Evolutionary conservation across 805 yeast genomes (phyloP).

Genomic region (Metschnikowia rubicola): DNA sequence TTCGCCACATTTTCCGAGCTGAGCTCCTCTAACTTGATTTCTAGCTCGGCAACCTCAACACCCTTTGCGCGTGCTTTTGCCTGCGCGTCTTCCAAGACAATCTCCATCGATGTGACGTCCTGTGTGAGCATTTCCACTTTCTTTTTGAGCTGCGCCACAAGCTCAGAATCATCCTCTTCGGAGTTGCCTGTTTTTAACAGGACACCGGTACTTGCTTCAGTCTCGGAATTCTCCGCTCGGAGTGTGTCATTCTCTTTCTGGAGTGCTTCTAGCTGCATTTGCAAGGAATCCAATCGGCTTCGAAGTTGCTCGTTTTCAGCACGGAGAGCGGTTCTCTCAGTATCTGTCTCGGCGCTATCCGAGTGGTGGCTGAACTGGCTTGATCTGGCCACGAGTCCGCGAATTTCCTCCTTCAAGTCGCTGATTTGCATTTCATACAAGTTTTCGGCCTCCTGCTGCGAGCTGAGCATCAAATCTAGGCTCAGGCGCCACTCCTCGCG

Average conservation of each 20-base stretch:
- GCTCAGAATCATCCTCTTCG: constrained; percentile 1
- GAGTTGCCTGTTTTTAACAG: background rate
- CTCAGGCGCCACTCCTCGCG: constrained; percentile 58
- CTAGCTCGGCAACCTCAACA: constrained; percentile 13
- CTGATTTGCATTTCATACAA: constrained; percentile 46
- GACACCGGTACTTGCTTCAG: background rate
- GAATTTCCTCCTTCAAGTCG: constrained; percentile 26
- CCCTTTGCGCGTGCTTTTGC: constrained; percentile 13
- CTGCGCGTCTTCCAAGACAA: constrained; percentile 15
- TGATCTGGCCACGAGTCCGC: background rate
- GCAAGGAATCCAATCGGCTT: background rate
- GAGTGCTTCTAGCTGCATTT: background rate
- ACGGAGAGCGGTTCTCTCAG: background rate
- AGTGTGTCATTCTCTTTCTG: background rate
- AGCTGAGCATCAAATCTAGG: constrained; percentile 51
- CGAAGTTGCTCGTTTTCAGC: constrained; percentile 1
- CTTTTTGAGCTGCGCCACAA: constrained; percentile 7
- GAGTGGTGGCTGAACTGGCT: background rate
- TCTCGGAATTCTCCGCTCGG: background rate
- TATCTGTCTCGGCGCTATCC: background rate
- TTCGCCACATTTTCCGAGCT: constrained; percentile 1
- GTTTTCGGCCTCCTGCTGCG: constrained; percentile 53
- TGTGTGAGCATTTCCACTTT: constrained; percentile 14
- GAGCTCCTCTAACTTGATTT: constrained; percentile 11
- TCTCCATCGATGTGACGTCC: constrained; percentile 16